Evolutionary conservation across 768 basidiomycete species (phyloP).

Genomic region (Cubamyces sp.): DNA sequence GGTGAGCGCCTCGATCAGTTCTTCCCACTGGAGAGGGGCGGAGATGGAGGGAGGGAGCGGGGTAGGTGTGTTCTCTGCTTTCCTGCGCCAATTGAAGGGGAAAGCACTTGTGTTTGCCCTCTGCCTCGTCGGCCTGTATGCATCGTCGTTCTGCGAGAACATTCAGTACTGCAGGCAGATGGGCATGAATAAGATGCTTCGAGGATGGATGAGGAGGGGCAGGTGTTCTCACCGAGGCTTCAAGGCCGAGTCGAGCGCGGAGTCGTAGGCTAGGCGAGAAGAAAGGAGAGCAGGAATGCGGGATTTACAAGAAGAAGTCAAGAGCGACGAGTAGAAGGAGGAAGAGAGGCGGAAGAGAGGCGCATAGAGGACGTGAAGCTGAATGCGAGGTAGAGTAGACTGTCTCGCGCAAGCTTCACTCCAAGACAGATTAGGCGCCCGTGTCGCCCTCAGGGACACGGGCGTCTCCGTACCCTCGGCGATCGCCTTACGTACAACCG

Average conservation of each 20-base stretch:
- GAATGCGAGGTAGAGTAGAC: neutral
- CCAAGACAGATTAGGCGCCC: constrained; percentile 7
- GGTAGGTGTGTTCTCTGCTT: constrained; percentile 20
- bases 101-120: constrained; percentile 32
- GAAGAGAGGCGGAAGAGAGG: neutral
- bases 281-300: too few relatives aligned
- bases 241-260: neutral
- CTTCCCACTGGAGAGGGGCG: constrained; percentile 44
- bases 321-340: neutral
- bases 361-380: neutral
- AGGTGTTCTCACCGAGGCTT: neutral
- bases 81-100: constrained; percentile 26
- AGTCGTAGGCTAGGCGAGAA: too few relatives aligned
- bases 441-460: neutral
- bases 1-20: constrained; percentile 47
- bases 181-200: constrained; percentile 4
- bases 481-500: constrained; percentile 20
- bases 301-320: neutral
- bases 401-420: neutral
- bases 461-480: neutral
- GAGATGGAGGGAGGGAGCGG: constrained; percentile 24
- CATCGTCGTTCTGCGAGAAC: constrained; percentile 32
- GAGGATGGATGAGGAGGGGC: neutral
- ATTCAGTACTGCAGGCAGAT: constrained; percentile 19
- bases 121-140: constrained; percentile 29